Percentiles rank a stretch among this genome's conserved stretches.
Evolutionary conservation across 1,284 basidiomycete species (phyloP).

Genomic region (Trichosporon sp.): DNA sequence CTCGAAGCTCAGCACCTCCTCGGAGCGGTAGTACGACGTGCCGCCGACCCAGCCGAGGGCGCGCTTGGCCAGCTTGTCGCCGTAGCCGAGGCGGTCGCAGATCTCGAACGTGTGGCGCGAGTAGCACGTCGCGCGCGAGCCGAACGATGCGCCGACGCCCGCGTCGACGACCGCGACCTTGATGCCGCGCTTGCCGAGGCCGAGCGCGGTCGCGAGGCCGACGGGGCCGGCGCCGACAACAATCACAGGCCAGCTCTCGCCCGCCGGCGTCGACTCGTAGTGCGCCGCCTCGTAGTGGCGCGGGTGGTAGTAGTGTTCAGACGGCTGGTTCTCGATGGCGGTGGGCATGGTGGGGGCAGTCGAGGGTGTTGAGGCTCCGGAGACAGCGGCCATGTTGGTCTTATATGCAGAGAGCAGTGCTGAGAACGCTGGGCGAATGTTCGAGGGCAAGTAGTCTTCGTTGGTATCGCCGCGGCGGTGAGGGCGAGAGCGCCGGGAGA

Average conservation of each 20-base stretch:
- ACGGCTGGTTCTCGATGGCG: constrained; percentile 1
- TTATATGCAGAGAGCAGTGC: not conserved
- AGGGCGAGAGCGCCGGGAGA: not conserved
- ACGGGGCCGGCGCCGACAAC: constrained; percentile 21
- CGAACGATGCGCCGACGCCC: constrained; percentile 18
- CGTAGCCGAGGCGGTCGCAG: constrained; percentile 19
- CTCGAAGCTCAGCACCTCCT: constrained; percentile 20
- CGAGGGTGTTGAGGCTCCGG: not conserved
- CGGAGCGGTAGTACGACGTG: constrained; percentile 16
- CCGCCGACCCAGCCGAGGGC: constrained; percentile 19
- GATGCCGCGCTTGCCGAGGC: constrained; percentile 17
- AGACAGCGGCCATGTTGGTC: not conserved
- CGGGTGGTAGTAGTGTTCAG: constrained; percentile 19
- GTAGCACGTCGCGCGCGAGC: constrained; percentile 23
- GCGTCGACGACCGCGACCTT: constrained; percentile 16
- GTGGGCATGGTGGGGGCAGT: constrained; percentile 3
- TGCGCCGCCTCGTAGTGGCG: constrained; percentile 8
- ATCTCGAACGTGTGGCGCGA: constrained; percentile 23
- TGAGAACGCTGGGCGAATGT: not conserved
- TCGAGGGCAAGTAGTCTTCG: not conserved
- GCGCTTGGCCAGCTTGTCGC: constrained; percentile 10
- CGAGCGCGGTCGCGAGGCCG: constrained; percentile 17
- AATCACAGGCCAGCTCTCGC: constrained; percentile 13
- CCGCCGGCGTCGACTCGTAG: constrained; percentile 16
- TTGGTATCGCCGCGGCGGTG: not conserved